Base-by-base conservation (phyloP, 164 flowering plant genomes). In the Protea cynaroides region DNA sequence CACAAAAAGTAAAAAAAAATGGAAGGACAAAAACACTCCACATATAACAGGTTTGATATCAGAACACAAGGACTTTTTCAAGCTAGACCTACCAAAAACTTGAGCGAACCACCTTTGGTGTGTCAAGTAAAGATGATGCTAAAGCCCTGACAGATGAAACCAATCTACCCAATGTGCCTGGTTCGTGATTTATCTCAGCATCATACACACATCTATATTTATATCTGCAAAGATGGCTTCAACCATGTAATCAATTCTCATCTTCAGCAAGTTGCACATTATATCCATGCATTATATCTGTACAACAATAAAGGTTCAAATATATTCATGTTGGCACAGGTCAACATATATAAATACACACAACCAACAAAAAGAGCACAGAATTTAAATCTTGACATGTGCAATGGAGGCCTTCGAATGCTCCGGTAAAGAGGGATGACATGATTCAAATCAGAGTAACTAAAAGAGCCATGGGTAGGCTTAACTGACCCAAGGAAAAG, bases 221-320 rank as follows among this genome's bases (percentile, higher is more conserved):
- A 47, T 37, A n/a, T 8, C 7, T 36, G 9, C 10, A 17, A 64
- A 15, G 58, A 18, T 11, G 17, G 61, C 40, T 43, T 50, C 19
- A 43, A 53, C 21, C 69, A 60, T 58, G 23, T 60, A 34, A 56
- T 80, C 81, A 82, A 25, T 61, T 38, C 62, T 79, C 85, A 62
- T 82, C 86, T 70, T 86, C 91, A 25, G 72, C 82, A 58, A 82
- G 83, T 72, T 82, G 84, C 76, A 85, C 74, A 56, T 78, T 80
- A 73, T 80, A 82, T 56, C 79, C 85, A 64, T 76, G 90, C 83
- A 82, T 86, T 58, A 75, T 71, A 56, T 81, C 89, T 87, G 89
- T 63, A 60, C 22, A 25, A 73, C 51, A 67, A 62, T 50, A 24
- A 62, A 57, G 37, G 37, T 38, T 60, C 9, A n/a, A 12, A 29